Conservation (phyloP, 1,139 yeast genomes). For the Yamadazyma oceani region DNA sequence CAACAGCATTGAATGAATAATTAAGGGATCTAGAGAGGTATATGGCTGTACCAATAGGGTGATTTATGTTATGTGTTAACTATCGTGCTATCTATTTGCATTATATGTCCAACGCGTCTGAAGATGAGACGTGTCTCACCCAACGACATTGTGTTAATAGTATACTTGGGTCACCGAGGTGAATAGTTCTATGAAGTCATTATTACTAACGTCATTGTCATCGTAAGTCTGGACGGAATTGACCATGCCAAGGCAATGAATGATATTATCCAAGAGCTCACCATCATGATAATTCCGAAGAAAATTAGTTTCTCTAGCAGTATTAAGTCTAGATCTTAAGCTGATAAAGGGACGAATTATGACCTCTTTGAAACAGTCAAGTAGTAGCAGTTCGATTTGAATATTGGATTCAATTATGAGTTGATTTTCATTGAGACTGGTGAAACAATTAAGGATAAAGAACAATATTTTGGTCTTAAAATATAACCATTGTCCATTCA, state of each 20-base stretch:
- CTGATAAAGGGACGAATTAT: conserved; percentile 31
- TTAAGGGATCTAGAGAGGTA: too few relatives aligned
- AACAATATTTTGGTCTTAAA: conserved; percentile 34
- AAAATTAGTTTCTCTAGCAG: conserved; percentile 9
- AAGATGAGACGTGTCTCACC: too few relatives aligned
- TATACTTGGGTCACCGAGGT: conserved; percentile 13
- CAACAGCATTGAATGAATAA: conserved; percentile 54
- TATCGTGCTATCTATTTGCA: too few relatives aligned
- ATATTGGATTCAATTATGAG: conserved; percentile 22
- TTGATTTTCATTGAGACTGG: conserved; percentile 27
- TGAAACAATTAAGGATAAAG: conserved; percentile 29
- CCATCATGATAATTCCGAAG: conserved; percentile 14
- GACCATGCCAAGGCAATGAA: conserved; percentile 18
- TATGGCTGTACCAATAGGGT: too few relatives aligned
- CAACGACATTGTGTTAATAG: too few relatives aligned
- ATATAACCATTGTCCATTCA: conserved; percentile 30
- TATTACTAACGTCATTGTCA: conserved; percentile 5
- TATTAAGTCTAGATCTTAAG: conserved; percentile 15
- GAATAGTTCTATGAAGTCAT: conserved; percentile 9
- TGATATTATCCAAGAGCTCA: conserved; percentile 10
- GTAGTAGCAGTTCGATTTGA: conserved; percentile 30
- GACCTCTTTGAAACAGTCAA: conserved; percentile 33
- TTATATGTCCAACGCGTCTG: too few relatives aligned
- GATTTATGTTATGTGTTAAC: too few relatives aligned
- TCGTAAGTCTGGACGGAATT: conserved; percentile 11